Conservation (phyloP, 257 asterid species). For the Fraxinus americana region DNA sequence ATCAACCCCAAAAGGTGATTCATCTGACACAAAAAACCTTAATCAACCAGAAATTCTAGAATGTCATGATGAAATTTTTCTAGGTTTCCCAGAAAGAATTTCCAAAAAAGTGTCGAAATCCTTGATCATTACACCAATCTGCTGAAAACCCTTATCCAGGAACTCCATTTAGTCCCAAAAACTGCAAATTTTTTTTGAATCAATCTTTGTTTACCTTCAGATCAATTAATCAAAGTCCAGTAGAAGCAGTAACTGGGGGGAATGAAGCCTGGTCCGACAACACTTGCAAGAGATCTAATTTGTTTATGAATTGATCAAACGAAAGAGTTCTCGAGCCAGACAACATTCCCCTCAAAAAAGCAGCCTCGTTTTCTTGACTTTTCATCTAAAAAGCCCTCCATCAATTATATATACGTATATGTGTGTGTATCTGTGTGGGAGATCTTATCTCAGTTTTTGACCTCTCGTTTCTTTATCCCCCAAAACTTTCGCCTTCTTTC, state of each 20-base stretch:
- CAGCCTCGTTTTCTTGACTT: conserved; percentile 29
- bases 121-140: conserved; percentile 57
- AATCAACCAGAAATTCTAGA: conserved; percentile 22
- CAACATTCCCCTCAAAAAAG: conserved; percentile 57
- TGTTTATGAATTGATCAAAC: not conserved
- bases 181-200: not conserved
- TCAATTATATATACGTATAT: not conserved
- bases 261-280: conserved; percentile 67
- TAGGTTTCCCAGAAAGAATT: not conserved
- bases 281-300: conserved; percentile 29
- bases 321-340: conserved; percentile 57
- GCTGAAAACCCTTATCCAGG: conserved; percentile 16
- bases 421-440: not conserved
- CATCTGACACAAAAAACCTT: conserved; percentile 32
- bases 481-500: conserved; percentile 59
- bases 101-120: not conserved
- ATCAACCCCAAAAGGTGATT: conserved; percentile 15
- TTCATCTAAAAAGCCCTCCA: not conserved
- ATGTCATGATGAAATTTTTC: conserved; percentile 38
- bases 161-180: not conserved
- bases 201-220: not conserved
- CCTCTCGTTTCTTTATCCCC: conserved; percentile 47
- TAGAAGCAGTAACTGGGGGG: conserved; percentile 46
- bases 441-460: conserved; percentile 22
- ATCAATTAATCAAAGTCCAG: not conserved